These are phyloP conservation scores for Chalciporus pseudorubinellus DNA, from an alignment of 768 basidiomycete genomes.

Conservation along the genomic window DNA sequence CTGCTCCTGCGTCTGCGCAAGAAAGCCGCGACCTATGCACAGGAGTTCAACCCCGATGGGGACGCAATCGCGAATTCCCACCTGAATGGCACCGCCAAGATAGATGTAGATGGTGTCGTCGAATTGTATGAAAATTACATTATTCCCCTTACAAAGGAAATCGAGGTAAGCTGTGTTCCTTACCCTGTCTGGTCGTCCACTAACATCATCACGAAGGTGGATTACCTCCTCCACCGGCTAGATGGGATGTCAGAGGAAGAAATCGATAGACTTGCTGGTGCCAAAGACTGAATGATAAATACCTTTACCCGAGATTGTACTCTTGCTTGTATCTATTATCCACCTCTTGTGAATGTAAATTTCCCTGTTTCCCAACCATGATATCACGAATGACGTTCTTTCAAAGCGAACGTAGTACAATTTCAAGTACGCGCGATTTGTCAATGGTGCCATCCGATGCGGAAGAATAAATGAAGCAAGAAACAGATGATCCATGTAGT, in stretches of 20 bases:
- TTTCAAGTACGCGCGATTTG: constrained; percentile 9
- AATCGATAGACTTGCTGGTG: constrained; percentile 56
- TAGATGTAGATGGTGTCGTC: constrained; percentile 91
- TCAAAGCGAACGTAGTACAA: constrained; percentile 22
- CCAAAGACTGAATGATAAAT: constrained; percentile 12
- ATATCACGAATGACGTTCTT: constrained; percentile 15
- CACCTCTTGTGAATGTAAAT: constrained; percentile 7
- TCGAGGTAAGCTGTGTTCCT: constrained; percentile 68
- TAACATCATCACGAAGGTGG: constrained; percentile 56
- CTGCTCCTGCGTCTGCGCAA: constrained; percentile 80
- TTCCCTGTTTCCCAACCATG: not conserved
- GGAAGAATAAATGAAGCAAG: constrained; percentile 19
- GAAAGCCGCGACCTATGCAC: constrained; percentile 78
- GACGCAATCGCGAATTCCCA: constrained; percentile 40
- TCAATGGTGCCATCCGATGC: constrained; percentile 20
- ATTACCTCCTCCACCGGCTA: constrained; percentile 89
- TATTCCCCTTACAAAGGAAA: constrained; percentile 96
- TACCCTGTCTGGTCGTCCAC: not conserved
- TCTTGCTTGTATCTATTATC: constrained; percentile 4
- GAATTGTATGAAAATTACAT: constrained; percentile 93
- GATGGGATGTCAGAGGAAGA: constrained; percentile 82
- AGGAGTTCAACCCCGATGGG: constrained; percentile 76
- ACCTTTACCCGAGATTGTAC: not conserved
- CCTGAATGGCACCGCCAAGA: constrained; percentile 52
- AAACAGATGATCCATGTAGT: constrained; percentile 19